A percentile compares a stretch with the other conserved stretches of the same genome.
phyloP scores from a whole-genome alignment of 164 flowering plant genomes.

The Vitis cinerea region DNA sequence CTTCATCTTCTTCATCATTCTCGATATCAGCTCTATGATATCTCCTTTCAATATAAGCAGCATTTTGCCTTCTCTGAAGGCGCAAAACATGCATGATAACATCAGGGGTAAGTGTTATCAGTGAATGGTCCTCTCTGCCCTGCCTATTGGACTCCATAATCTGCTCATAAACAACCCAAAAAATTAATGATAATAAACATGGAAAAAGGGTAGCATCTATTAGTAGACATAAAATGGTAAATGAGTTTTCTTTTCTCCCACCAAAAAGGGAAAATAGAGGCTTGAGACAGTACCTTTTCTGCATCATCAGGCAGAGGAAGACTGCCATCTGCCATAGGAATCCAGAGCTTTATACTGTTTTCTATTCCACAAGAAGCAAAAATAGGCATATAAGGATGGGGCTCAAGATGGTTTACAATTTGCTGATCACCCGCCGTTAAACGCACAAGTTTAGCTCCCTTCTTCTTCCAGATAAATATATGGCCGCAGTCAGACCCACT shows the following conservation, averaged over 20 bases:
- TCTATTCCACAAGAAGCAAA: constrained; percentile 72
- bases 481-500: constrained; percentile 88
- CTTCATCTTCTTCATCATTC: constrained; percentile 52
- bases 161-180: constrained; percentile 24
- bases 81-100: constrained; percentile 69
- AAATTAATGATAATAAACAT: background rate
- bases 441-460: constrained; percentile 52
- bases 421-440: constrained; percentile 51
- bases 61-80: constrained; percentile 55
- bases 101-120: constrained; percentile 52
- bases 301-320: constrained; percentile 48
- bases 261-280: background rate
- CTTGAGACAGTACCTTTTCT: constrained; percentile 36
- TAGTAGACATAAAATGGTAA: background rate
- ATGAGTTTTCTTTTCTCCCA: background rate
- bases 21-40: constrained; percentile 35
- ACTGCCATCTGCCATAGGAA: constrained; percentile 35
- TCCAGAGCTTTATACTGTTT: constrained; percentile 60
- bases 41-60: constrained; percentile 48
- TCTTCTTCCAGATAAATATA: constrained; percentile 74
- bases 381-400: constrained; percentile 59
- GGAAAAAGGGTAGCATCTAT: background rate
- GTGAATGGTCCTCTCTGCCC: constrained; percentile 55
- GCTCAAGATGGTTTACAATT: constrained; percentile 64
- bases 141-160: constrained; percentile 58